Percentiles rank a stretch among this genome's conserved stretches.
These are phyloP conservation scores for Salix viminalis DNA, from an alignment of 345 rosid genomes.

Conservation along the genomic window DNA sequence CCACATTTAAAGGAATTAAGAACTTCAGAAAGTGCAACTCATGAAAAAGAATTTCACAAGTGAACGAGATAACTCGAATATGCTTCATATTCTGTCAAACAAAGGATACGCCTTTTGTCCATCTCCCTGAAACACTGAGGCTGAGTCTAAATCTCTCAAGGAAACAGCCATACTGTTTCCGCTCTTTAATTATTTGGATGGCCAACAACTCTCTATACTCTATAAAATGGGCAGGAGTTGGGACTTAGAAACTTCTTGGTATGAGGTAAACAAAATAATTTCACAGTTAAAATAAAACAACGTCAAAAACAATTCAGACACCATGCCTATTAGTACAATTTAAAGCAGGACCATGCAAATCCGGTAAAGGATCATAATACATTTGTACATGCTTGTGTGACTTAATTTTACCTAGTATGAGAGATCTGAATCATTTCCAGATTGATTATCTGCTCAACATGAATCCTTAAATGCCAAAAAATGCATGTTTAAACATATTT, in stretches of 20 bases:
- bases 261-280: background rate
- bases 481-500: background rate
- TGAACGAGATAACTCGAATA: slow-evolving; percentile 4
- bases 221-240: background rate
- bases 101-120: slow-evolving; percentile 98
- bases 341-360: background rate
- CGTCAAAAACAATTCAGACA: background rate
- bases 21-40: background rate
- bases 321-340: background rate
- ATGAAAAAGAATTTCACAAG: background rate
- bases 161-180: slow-evolving; percentile 77
- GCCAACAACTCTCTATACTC: slow-evolving; percentile 13
- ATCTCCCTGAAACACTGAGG: slow-evolving; percentile 72
- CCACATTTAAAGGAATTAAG: background rate
- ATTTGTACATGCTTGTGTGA: background rate
- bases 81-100: slow-evolving; percentile 3
- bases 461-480: background rate
- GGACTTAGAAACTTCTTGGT: background rate
- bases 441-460: background rate
- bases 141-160: slow-evolving; percentile 94
- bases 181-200: slow-evolving; percentile 30
- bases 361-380: background rate
- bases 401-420: background rate
- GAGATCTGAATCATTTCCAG: background rate
- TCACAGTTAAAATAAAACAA: background rate